Conservation (phyloP, 2,329 filamentous ascomycete species). For the Macroventuria anomochaeta region DNA sequence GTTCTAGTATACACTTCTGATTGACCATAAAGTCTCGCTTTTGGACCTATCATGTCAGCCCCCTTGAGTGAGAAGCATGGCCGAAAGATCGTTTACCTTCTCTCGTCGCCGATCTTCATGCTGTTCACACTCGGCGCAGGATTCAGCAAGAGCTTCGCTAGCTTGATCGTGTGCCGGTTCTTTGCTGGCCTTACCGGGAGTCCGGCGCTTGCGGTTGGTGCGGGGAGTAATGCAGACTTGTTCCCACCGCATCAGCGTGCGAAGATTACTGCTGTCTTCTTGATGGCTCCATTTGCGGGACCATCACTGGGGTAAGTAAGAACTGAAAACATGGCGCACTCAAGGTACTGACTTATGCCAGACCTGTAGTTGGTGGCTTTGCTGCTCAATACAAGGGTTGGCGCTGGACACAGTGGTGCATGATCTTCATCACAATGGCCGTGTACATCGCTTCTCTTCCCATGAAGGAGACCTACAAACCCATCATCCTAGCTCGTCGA, state of each 20-base stretch:
- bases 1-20: too few species aligned
- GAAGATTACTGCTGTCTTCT: slow-evolving; percentile 44
- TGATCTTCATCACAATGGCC: slow-evolving; percentile 50
- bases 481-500: slow-evolving; percentile 52
- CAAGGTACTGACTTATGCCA: slow-evolving; percentile 7
- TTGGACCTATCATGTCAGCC: slow-evolving; percentile 66
- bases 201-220: slow-evolving; percentile 58
- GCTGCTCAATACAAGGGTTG: slow-evolving; percentile 55
- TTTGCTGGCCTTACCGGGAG: slow-evolving; percentile 75
- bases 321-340: too few species aligned
- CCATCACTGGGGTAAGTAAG: slow-evolving; percentile 44
- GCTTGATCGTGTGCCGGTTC: slow-evolving; percentile 64
- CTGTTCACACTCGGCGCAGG: slow-evolving; percentile 65
- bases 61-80: slow-evolving; percentile 66
- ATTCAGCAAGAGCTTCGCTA: slow-evolving; percentile 58
- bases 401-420: slow-evolving; percentile 54
- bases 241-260: slow-evolving; percentile 45
- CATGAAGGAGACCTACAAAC: slow-evolving; percentile 64
- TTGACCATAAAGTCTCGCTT: too few species aligned
- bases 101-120: slow-evolving; percentile 56
- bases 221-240: slow-evolving; percentile 52
- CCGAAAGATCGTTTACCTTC: slow-evolving; percentile 60
- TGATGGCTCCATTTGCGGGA: slow-evolving; percentile 52
- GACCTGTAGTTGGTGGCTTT: slow-evolving; percentile 55
- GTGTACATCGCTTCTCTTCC: slow-evolving; percentile 50